Evolutionary conservation across 352 stramenopile genomes (phyloP), one percentile per base, ranked within the genome.

Genomic region (Pythium vanterpoolii): DNA sequence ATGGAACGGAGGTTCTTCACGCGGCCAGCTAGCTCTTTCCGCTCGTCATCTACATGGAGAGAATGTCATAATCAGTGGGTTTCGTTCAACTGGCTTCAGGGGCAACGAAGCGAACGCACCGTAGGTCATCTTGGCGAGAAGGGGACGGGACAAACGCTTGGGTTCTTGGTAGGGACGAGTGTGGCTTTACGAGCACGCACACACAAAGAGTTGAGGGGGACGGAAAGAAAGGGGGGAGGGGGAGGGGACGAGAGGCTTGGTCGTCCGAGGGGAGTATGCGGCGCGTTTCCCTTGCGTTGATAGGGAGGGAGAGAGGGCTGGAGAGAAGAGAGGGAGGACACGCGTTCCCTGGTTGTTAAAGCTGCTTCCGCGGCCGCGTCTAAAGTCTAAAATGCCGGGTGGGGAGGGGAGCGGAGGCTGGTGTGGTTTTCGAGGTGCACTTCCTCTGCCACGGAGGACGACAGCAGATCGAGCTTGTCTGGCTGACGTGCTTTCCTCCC

Each of bases 1-100:
- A 85, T 89, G 44, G 67, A 74, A 47, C 79, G 79, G 43, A 89
- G 56, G 49, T 80, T 86, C 39, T 70, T 68, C 27, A 87, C 77
- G 47, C 79, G 76, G 42, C 77, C 79, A 49, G 71, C 68, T 31
- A 78, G 69, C 53, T 83, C 76, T 23, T 77, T 68, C 46, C 85
- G 73, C 31, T 85, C 77, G 76, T 59, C 56, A 11, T 44, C 33
- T 51, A 48, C 43, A 43, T 14, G 28, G 10, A 36, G 16, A 28
- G 3, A 38, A 14, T 2, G 5, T 38, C 11, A 10, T 38, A 9
- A 14, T 38, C 33, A 38, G 33, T 38, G 33, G n/a, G n/a, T 10
- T 38, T 38, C 33, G 33, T 38, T 18, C 33, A 9, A 38, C n/a
- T n/a, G n/a, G n/a, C n/a, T n/a, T n/a, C 2, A 38, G 33, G 16